Conservation (phyloP, 768 basidiomycete genomes). For the Amyloporia xantha region DNA sequence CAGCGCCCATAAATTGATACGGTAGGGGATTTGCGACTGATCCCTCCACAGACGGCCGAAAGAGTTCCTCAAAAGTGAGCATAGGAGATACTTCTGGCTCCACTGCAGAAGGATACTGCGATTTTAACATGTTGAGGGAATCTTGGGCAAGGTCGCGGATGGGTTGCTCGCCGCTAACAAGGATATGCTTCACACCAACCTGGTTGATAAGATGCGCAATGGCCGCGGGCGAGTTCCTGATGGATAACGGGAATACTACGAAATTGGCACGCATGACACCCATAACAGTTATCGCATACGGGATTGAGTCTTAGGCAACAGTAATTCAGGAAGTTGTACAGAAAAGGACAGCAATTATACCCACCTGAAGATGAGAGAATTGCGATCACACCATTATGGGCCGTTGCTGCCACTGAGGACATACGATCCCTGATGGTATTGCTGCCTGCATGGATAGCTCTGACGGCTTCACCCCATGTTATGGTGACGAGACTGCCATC, state of each 20-base stretch:
- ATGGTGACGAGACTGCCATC: constrained; percentile 12
- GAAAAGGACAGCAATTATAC: background rate
- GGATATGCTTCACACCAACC: constrained; percentile 17
- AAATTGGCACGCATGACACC: constrained; percentile 17
- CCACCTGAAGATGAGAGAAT: constrained; percentile 16
- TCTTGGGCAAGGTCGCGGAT: constrained; percentile 17
- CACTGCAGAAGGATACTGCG: background rate
- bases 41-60: background rate
- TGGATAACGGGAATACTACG: constrained; percentile 28
- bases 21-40: constrained; percentile 1
- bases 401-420: constrained; percentile 1
- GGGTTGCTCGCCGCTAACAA: constrained; percentile 23
- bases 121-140: constrained; percentile 15
- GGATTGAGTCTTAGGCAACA: constrained; percentile 19
- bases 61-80: constrained; percentile 16
- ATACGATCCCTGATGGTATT: constrained; percentile 9
- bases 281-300: constrained; percentile 12
- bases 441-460: constrained; percentile 24
- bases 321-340: background rate
- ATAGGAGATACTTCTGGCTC: constrained; percentile 3
- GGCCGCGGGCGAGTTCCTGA: constrained; percentile 25
- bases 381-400: constrained; percentile 16
- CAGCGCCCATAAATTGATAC: constrained; percentile 1
- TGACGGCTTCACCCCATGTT: constrained; percentile 20
- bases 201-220: constrained; percentile 26